phyloP scores from a whole-genome alignment of 2,329 filamentous ascomycete species.

The Fusarium algeriense region DNA sequence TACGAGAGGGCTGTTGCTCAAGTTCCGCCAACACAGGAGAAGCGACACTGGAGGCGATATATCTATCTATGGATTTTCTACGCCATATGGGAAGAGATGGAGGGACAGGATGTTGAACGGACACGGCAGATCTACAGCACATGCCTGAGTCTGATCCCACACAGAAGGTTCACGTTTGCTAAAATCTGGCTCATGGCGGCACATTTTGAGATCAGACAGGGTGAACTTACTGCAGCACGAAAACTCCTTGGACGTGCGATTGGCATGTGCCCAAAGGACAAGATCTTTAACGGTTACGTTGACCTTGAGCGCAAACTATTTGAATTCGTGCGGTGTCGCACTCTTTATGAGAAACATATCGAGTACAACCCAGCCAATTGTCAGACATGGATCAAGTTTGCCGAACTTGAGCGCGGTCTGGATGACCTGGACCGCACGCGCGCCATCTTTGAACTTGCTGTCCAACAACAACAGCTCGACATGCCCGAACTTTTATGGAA shows the following conservation, averaged over 20 bases:
- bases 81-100: conserved; percentile 92
- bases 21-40: conserved; percentile 93
- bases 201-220: conserved; percentile 91
- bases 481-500: conserved; percentile 99
- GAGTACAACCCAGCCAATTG: conserved; percentile 92
- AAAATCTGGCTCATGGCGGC: conserved; percentile 96
- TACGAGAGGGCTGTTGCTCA: conserved; percentile 97
- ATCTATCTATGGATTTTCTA: conserved; percentile 99
- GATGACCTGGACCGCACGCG: conserved; percentile 90
- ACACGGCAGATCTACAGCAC: conserved; percentile 92
- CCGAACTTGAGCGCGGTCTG: conserved; percentile 89
- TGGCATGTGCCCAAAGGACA: conserved; percentile 96
- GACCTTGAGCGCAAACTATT: conserved; percentile 93
- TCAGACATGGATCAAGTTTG: conserved; percentile 96
- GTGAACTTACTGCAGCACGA: conserved; percentile 81
- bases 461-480: conserved; percentile 84
- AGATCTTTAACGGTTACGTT: conserved; percentile 92
- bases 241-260: conserved; percentile 92
- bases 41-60: conserved; percentile 96
- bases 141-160: conserved; percentile 87
- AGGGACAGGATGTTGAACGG: conserved; percentile 80
- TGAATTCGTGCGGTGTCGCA: conserved; percentile 92
- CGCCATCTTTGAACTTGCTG: conserved; percentile 92
- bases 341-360: conserved; percentile 92
- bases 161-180: conserved; percentile 97